These are phyloP conservation scores for Monilinia fructigena DNA, from an alignment of 2,329 filamentous ascomycete species.

Conservation along the genomic window DNA sequence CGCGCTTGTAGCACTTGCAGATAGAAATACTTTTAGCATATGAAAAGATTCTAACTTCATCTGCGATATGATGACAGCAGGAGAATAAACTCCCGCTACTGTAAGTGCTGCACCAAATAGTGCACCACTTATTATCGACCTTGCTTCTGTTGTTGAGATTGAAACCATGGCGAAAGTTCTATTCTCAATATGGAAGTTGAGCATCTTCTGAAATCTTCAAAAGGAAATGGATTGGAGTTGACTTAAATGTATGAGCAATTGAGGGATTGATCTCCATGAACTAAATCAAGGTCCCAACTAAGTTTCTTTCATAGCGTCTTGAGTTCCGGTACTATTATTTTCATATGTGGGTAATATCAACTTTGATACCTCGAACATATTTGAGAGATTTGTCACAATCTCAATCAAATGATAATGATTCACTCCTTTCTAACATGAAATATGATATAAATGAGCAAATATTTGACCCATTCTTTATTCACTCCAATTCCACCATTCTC, in stretches of 20 bases:
- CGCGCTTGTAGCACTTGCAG: constrained; percentile 61
- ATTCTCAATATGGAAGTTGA: not conserved
- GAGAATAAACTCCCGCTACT: constrained; percentile 59
- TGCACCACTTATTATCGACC: constrained; percentile 45
- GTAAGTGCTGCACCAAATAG: constrained; percentile 62
- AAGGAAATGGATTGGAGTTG: not conserved
- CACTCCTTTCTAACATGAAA: not conserved
- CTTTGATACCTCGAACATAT: constrained; percentile 17
- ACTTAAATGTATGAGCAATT: not conserved
- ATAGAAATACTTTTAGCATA: constrained; percentile 64
- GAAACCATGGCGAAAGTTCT: constrained; percentile 17
- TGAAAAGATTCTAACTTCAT: constrained; percentile 61
- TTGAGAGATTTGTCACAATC: constrained; percentile 12
- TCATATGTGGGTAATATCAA: constrained; percentile 6
- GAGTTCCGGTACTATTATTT: constrained; percentile 7
- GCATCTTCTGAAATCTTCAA: not conserved
- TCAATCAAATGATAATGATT: not conserved
- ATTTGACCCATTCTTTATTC: constrained; percentile 7
- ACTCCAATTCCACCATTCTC: not conserved
- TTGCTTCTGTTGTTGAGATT: constrained; percentile 14
- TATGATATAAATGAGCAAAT: not conserved
- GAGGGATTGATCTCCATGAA: not conserved
- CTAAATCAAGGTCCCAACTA: constrained; percentile 11
- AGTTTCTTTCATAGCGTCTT: constrained; percentile 7
- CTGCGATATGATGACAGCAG: constrained; percentile 59